phyloP scores from a whole-genome alignment of 257 asterid genomes.

The Solanum tacnaense region DNA sequence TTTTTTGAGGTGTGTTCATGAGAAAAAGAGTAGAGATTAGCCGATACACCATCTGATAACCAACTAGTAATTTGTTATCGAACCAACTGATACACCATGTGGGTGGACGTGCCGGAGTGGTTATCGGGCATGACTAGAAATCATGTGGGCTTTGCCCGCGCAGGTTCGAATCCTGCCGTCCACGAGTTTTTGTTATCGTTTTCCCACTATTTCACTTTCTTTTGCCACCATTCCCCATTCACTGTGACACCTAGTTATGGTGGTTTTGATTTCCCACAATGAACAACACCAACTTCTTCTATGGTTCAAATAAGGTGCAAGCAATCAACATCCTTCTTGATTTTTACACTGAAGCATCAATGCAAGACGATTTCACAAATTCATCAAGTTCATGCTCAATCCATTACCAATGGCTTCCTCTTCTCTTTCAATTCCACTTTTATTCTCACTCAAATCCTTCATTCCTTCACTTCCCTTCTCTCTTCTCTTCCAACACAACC shows the following conservation, averaged over 20 bases:
- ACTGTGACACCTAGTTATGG: background rate
- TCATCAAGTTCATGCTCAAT: slow-evolving; percentile 65
- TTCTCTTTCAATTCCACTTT: slow-evolving; percentile 28
- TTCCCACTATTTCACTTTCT: background rate
- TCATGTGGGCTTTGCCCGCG: slow-evolving; percentile 99
- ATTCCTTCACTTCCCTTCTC: slow-evolving; percentile 28
- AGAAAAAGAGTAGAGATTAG: no score
- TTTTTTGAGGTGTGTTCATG: no score
- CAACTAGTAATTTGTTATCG: fast-evolving
- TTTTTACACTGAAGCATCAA: slow-evolving; percentile 17
- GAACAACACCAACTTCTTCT: background rate
- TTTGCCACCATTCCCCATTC: background rate
- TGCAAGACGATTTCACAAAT: slow-evolving; percentile 45
- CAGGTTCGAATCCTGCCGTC: slow-evolving; percentile 99
- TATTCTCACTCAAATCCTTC: slow-evolving; percentile 56
- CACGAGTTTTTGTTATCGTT: slow-evolving; percentile 21
- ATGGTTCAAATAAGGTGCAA: slow-evolving; percentile 24
- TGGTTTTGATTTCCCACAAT: background rate
- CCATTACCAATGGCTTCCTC: slow-evolving; percentile 49
- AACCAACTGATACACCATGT: background rate
- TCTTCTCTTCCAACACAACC: slow-evolving; percentile 1
- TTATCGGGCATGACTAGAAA: slow-evolving; percentile 99
- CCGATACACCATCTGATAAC: no score
- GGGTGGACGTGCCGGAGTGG: slow-evolving; percentile 99
- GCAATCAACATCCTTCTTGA: slow-evolving; percentile 23